Conservation (phyloP, 306 rosid species). For the Corylus americana region DNA sequence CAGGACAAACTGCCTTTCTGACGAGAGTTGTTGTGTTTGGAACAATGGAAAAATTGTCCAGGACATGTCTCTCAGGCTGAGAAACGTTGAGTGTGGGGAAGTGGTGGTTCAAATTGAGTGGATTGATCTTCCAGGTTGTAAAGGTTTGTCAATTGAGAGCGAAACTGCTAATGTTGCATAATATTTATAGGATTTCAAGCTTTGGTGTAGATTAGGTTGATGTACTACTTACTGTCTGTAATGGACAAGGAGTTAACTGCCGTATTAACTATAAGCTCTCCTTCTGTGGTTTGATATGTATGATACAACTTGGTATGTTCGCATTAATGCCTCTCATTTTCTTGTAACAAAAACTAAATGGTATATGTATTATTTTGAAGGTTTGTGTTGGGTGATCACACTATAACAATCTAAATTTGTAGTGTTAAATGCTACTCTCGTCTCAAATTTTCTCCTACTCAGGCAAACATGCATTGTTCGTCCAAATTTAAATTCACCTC, state of each 20-base stretch:
- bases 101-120: conserved; percentile 61
- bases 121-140: conserved; percentile 51
- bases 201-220: not conserved
- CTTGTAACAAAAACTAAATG: not conserved
- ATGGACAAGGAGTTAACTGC: not conserved
- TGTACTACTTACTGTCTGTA: not conserved
- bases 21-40: conserved; percentile 74
- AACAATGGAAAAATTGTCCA: conserved; percentile 55
- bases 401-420: no score
- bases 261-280: not conserved
- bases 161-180: not conserved
- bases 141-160: conserved; percentile 28
- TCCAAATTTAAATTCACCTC: no score
- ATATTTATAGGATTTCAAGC: not conserved
- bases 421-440: no score
- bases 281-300: not conserved
- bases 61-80: conserved; percentile 66
- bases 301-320: not conserved
- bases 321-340: not conserved
- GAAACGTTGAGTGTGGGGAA: conserved; percentile 78
- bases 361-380: no score
- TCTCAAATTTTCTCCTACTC: no score
- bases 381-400: no score
- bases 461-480: no score
- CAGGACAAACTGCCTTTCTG: conserved; percentile 53